Evolutionary conservation across 139 green algal genomes (phyloP).

Genomic region (Chlamydomonas incerta): DNA sequence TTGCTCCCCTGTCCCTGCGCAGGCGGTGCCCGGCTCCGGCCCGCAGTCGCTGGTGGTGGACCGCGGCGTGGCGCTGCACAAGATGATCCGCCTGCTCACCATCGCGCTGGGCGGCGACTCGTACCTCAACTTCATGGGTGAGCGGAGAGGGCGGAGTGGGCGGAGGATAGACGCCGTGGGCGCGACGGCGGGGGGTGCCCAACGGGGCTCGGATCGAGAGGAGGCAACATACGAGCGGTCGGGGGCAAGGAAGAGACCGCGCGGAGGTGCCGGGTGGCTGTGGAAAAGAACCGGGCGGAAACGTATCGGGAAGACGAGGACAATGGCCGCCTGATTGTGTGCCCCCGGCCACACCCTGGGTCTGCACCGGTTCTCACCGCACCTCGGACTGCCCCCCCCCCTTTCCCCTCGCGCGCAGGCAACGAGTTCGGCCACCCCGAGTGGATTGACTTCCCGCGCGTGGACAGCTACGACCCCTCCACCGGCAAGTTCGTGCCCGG

Average conservation of each 20-base stretch:
- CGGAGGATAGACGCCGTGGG: not conserved
- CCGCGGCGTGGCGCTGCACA: constrained; percentile 97
- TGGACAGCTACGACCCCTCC: constrained; percentile 89
- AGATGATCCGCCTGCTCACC: constrained; percentile 97
- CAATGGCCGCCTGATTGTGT: too few species aligned
- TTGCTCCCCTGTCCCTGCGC: too few species aligned
- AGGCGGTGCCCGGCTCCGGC: constrained; percentile 10
- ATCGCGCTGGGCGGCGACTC: constrained; percentile 93
- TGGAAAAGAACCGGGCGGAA: too few species aligned
- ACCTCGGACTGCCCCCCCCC: too few species aligned
- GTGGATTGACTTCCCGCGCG: constrained; percentile 99
- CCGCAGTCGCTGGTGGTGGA: constrained; percentile 73
- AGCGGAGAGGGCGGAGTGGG: not conserved
- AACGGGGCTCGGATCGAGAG: too few species aligned
- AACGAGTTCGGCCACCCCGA: constrained; percentile 97
- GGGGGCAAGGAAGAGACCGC: too few species aligned
- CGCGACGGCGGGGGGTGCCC: not conserved
- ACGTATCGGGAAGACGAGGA: too few species aligned
- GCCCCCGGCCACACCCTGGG: too few species aligned
- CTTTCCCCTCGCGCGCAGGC: too few species aligned
- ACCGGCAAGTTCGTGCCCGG: constrained; percentile 88
- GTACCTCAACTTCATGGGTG: constrained; percentile 97
- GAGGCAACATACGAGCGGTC: too few species aligned
- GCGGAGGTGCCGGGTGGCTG: too few species aligned
- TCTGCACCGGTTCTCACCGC: too few species aligned